Conservation (phyloP, 2,329 filamentous ascomycete species). For the Pseudogymnoascus sp. region DNA sequence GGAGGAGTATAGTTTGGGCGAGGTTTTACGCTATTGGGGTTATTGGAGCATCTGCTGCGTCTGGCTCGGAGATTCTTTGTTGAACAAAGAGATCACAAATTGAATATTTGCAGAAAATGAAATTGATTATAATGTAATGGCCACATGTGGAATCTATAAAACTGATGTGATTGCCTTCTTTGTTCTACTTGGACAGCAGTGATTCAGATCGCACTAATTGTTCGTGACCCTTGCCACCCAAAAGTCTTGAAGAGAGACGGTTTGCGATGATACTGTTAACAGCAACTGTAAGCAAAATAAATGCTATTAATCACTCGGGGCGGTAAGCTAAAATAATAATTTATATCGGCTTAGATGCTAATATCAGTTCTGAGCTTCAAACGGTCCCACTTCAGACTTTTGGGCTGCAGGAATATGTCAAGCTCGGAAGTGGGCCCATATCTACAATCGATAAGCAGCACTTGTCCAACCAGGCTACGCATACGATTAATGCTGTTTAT, state of each 20-base stretch:
- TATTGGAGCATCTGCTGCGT: conserved; percentile 1
- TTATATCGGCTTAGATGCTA: background rate
- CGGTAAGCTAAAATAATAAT: background rate
- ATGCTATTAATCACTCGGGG: background rate
- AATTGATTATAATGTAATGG: background rate
- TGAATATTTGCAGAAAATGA: background rate
- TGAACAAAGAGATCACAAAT: background rate
- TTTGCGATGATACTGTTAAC: background rate
- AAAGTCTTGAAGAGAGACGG: background rate
- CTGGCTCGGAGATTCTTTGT: background rate
- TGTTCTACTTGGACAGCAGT: background rate
- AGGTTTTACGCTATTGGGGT: conserved; percentile 4
- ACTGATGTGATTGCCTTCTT: background rate
- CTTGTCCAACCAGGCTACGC: background rate
- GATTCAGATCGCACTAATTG: background rate
- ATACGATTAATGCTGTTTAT: background rate
- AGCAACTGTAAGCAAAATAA: background rate
- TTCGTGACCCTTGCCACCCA: background rate
- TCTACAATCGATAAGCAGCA: background rate
- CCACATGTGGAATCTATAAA: background rate
- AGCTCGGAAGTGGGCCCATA: background rate
- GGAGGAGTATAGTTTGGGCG: conserved; percentile 5
- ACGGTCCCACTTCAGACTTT: background rate
- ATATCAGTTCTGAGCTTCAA: background rate
- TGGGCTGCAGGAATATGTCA: background rate